Conservation (phyloP, 176 grass and related monocot genomes). For the Avena eriantha region DNA sequence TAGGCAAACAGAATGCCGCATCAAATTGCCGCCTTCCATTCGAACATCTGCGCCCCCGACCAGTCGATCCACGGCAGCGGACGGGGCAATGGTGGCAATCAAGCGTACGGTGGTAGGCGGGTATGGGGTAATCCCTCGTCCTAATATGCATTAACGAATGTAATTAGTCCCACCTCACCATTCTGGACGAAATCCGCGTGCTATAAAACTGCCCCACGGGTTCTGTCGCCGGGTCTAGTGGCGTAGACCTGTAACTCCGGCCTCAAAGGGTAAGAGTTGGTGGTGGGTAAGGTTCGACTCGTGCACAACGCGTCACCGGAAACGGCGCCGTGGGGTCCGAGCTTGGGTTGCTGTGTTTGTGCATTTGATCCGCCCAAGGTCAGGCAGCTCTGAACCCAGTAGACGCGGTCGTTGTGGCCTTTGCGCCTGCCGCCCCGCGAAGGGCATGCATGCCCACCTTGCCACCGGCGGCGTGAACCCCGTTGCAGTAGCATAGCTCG, state of each 20-base stretch:
- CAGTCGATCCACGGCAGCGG: background rate
- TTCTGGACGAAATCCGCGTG: background rate
- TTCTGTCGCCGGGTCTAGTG: background rate
- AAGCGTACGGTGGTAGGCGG: background rate
- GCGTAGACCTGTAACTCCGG: background rate
- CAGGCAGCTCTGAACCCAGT: background rate
- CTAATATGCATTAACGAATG: background rate
- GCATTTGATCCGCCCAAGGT: background rate
- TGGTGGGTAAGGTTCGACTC: background rate
- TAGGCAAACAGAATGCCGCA: background rate
- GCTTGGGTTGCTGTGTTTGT: background rate
- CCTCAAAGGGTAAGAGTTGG: background rate
- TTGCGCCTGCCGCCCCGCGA: background rate
- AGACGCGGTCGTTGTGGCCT: background rate
- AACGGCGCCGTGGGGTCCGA: background rate
- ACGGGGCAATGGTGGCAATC: background rate
- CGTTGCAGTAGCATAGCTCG: too few species aligned
- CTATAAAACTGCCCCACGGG: background rate
- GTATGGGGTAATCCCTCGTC: too few species aligned
- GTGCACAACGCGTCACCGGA: background rate
- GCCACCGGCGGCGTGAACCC: too few species aligned
- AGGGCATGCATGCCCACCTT: background rate
- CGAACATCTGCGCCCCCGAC: too few species aligned
- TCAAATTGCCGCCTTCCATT: background rate
- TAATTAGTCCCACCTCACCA: conserved; percentile 9